Evolutionary conservation across 2,329 filamentous ascomycete genomes (phyloP), one percentile per base, ranked within the genome.

Genomic region (Hymenoscyphus fraxineus): DNA sequence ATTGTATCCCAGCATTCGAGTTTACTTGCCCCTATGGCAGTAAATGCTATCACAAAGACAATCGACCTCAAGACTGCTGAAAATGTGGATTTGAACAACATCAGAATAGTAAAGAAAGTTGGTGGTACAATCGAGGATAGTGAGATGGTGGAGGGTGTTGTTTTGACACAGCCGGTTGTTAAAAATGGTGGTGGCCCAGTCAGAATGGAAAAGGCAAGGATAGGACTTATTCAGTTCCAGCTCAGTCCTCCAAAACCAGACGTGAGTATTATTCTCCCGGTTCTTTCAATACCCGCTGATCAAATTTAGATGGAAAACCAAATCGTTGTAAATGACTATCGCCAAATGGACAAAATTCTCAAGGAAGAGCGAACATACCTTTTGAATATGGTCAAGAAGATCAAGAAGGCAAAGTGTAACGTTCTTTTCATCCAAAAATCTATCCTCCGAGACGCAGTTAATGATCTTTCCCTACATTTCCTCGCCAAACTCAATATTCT

Each of bases 401-500:
- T 99, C 80, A 97, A 98, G 82, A 99, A 98, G 85, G 93, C 95
- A 71, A 99, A 98, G 83, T 99, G 95, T 82, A 99, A 99, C 74
- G 95, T 99, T 55, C 88, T 98, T 56, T 84, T 99, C 71, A 98
- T 99, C 72, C 95, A 99, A 77, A 99, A 99, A 81, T 98, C 94
- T 15, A 99, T 99, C 73, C 87, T 99, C 65, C 89, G 95, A 72
- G 95, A 99, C 75, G 95, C 95, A 41, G 93, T 99, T 77, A 99
- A 99, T 81, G 95, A 99, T 73, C 85, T 99, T 65, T 96, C 92
- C 67, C 85, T 99, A 69, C 95, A 99, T 81, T 99, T 99, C 85
- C 85, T 99, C 69, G 92, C 95, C 74, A 97, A 97, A 79, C 89
- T 98, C 68, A 94, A 94, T 79, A 99, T 99, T 72, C 83, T 98